Conservation (phyloP, 768 basidiomycete species). For the Hygrophoropsis aurantiaca region DNA sequence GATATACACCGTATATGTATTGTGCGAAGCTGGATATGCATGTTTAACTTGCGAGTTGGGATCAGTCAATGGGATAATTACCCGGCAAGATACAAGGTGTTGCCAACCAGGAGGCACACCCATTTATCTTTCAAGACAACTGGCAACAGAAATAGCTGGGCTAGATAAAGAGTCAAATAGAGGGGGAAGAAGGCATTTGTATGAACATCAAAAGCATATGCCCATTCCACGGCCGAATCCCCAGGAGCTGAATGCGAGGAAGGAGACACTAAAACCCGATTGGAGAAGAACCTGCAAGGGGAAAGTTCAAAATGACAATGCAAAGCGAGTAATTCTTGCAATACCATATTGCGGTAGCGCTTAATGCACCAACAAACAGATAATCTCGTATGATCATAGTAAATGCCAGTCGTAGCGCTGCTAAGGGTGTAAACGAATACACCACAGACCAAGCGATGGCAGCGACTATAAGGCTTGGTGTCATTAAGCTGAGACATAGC, state of each 20-base stretch:
- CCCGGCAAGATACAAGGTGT: slow-evolving; percentile 77
- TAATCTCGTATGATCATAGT: slow-evolving; percentile 91
- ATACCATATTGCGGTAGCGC: slow-evolving; percentile 78
- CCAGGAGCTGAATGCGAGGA: slow-evolving; percentile 69
- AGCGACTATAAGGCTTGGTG: slow-evolving; percentile 50
- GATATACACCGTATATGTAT: slow-evolving; percentile 89
- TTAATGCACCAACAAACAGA: slow-evolving; percentile 70
- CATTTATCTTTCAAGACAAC: slow-evolving; percentile 83
- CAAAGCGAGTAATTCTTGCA: slow-evolving; percentile 8
- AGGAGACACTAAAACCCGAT: slow-evolving; percentile 67
- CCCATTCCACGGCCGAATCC: slow-evolving; percentile 84
- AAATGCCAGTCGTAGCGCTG: slow-evolving; percentile 63
- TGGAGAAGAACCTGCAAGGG: slow-evolving; percentile 61
- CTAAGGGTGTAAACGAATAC: slow-evolving; percentile 61
- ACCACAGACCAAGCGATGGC: slow-evolving; percentile 85
- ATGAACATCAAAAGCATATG: slow-evolving; percentile 95
- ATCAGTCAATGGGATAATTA: slow-evolving; percentile 34
- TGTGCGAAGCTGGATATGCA: slow-evolving; percentile 66
- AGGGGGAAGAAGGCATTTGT: slow-evolving; percentile 96
- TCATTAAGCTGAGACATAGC: background rate
- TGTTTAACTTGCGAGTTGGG: slow-evolving; percentile 7
- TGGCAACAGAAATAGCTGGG: slow-evolving; percentile 83
- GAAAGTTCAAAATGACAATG: slow-evolving; percentile 12
- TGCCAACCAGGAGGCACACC: slow-evolving; percentile 93
- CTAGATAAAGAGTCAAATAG: slow-evolving; percentile 86